Conservation (phyloP, 2,329 filamentous ascomycete species). For the Aspergillus pseudotamarii region DNA sequence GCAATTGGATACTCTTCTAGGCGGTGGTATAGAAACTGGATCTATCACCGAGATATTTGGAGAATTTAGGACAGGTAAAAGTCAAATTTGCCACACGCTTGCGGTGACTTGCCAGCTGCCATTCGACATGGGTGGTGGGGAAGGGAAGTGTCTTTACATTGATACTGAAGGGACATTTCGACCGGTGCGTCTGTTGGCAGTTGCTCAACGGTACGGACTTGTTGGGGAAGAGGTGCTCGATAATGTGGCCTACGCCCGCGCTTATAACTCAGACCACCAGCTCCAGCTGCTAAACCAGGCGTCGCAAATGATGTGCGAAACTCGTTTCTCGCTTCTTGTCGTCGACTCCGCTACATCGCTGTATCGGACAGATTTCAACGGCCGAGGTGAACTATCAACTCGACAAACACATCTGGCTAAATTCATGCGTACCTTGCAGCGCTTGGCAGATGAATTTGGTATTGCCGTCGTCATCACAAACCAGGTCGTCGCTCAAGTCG, state of each 20-base stretch:
- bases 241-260: slow-evolving; percentile 96
- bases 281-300: slow-evolving; percentile 93
- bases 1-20: slow-evolving; percentile 90
- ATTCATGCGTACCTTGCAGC: slow-evolving; percentile 52
- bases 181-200: slow-evolving; percentile 84
- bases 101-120: slow-evolving; percentile 96
- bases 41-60: slow-evolving; percentile 98
- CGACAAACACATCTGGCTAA: slow-evolving; percentile 66
- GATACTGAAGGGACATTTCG: slow-evolving; percentile 98
- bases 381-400: slow-evolving; percentile 94
- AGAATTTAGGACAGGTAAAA: slow-evolving; percentile 97
- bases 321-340: slow-evolving; percentile 90
- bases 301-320: slow-evolving; percentile 99
- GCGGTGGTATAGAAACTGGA: slow-evolving; percentile 93
- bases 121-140: slow-evolving; percentile 98
- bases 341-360: slow-evolving; percentile 95
- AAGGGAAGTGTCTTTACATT: slow-evolving; percentile 98
- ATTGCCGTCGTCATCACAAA: slow-evolving; percentile 99
- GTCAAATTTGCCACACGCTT: slow-evolving; percentile 97
- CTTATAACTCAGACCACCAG: slow-evolving; percentile 98
- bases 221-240: slow-evolving; percentile 97
- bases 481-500: slow-evolving; percentile 96
- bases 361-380: slow-evolving; percentile 94
- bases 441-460: slow-evolving; percentile 74
- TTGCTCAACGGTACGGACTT: slow-evolving; percentile 90